These are phyloP conservation scores for Pseudogymnoascus sp. DNA, from an alignment of 2,329 filamentous ascomycete species.

Conservation along the genomic window DNA sequence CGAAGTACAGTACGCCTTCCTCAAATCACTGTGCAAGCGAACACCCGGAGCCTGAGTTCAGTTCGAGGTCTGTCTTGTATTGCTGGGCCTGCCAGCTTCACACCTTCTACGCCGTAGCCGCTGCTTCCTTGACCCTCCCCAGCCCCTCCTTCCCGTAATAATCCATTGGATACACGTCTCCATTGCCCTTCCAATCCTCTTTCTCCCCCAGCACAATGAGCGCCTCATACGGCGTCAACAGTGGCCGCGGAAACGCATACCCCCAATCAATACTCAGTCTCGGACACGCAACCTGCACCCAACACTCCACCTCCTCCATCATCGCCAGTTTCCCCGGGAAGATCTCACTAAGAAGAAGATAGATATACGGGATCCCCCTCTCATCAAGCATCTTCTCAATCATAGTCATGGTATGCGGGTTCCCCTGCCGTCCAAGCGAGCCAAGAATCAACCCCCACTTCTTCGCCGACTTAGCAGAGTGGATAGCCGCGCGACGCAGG, in stretches of 20 bases:
- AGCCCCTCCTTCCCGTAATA: constrained; percentile 92
- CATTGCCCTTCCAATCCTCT: constrained; percentile 60
- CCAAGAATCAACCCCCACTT: constrained; percentile 96
- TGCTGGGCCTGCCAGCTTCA: background rate
- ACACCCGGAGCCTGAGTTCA: background rate
- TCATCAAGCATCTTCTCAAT: constrained; percentile 72
- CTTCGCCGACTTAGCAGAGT: constrained; percentile 63
- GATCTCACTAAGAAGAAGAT: constrained; percentile 85
- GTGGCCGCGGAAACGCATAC: constrained; percentile 82
- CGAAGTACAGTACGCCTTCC: background rate
- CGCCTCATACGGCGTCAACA: constrained; percentile 92
- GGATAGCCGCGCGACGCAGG: constrained; percentile 70
- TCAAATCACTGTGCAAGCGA: background rate
- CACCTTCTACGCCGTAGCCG: background rate
- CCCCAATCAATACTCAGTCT: constrained; percentile 97
- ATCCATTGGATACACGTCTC: constrained; percentile 88
- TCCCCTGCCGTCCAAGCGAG: constrained; percentile 86
- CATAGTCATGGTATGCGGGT: constrained; percentile 81
- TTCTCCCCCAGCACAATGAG: constrained; percentile 76
- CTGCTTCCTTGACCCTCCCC: constrained; percentile 45
- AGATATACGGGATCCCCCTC: constrained; percentile 71
- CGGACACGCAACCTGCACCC: constrained; percentile 98
- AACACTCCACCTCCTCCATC: constrained; percentile 92
- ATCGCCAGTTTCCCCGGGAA: constrained; percentile 91
- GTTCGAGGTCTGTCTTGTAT: background rate